These are phyloP conservation scores for Apiospora kogelbergensis DNA, from an alignment of 2,329 filamentous ascomycete genomes.

Conservation along the genomic window DNA sequence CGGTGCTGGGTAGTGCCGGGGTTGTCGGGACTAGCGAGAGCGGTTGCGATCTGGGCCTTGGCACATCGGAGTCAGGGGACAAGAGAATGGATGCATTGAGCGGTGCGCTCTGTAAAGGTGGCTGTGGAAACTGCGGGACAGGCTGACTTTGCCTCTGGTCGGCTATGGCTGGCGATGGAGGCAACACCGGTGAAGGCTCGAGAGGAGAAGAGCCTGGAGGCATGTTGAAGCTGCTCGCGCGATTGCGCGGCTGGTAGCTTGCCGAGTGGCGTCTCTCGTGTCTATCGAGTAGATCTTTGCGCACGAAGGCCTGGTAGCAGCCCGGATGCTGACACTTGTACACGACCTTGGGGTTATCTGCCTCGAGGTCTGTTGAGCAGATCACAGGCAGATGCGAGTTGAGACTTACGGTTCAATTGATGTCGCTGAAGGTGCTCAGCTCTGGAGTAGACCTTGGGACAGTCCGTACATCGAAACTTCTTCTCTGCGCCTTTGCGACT, in stretches of 20 bases:
- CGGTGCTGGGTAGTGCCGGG: background rate
- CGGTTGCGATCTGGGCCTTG: slow-evolving; percentile 28
- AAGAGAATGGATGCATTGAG: slow-evolving; percentile 15
- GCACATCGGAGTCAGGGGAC: slow-evolving; percentile 22
- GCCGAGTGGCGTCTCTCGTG: slow-evolving; percentile 66
- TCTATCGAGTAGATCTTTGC: slow-evolving; percentile 71
- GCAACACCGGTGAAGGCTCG: background rate
- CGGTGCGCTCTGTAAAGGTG: background rate
- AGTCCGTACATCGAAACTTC: slow-evolving; percentile 33
- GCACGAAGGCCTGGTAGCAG: slow-evolving; percentile 75
- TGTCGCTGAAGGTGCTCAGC: slow-evolving; percentile 81
- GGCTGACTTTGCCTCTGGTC: slow-evolving; percentile 20
- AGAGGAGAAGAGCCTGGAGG: background rate
- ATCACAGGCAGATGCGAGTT: background rate
- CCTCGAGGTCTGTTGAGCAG: slow-evolving; percentile 10
- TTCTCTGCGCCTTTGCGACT: slow-evolving; percentile 6
- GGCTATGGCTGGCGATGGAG: slow-evolving; percentile 10
- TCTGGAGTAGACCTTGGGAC: slow-evolving; percentile 77
- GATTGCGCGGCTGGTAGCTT: slow-evolving; percentile 50
- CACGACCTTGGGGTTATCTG: slow-evolving; percentile 78
- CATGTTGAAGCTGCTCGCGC: slow-evolving; percentile 46
- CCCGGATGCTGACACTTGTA: slow-evolving; percentile 74
- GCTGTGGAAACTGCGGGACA: slow-evolving; percentile 12
- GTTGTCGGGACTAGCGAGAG: background rate
- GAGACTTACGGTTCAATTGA: slow-evolving; percentile 72